Evolutionary conservation across 768 basidiomycete genomes (phyloP).

Genomic region (Amanita inopinata): DNA sequence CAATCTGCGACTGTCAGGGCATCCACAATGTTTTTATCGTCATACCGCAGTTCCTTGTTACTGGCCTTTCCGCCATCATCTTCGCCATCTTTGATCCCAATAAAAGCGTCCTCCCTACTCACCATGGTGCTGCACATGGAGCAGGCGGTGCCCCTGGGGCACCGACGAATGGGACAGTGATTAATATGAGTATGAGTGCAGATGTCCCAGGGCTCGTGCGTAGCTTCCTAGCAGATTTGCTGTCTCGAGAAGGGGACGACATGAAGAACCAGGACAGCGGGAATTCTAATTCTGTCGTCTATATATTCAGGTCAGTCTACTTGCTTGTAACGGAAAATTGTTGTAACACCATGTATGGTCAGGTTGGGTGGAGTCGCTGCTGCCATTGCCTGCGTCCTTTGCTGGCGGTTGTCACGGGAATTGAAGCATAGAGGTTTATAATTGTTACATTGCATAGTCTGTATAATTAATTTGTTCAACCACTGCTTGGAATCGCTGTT

Average conservation of each 20-base stretch:
- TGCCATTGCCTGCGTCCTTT: slow-evolving; percentile 20
- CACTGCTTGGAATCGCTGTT: too few relatives aligned
- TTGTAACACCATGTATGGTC: slow-evolving; percentile 4
- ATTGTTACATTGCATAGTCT: not conserved
- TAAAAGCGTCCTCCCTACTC: slow-evolving; percentile 31
- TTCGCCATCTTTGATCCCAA: slow-evolving; percentile 78
- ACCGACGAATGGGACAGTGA: slow-evolving; percentile 10
- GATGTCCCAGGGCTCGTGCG: too few relatives aligned
- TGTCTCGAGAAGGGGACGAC: slow-evolving; percentile 4
- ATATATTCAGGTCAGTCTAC: slow-evolving; percentile 60
- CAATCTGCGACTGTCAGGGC: slow-evolving; percentile 38
- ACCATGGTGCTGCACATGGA: slow-evolving; percentile 15
- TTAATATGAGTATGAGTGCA: not conserved
- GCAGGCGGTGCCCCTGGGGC: not conserved
- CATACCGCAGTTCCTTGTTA: slow-evolving; percentile 89
- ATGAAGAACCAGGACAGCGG: slow-evolving; percentile 11
- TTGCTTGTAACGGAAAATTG: not conserved
- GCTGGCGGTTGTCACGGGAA: slow-evolving; percentile 21
- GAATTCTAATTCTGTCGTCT: slow-evolving; percentile 60
- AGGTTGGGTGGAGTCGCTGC: slow-evolving; percentile 39
- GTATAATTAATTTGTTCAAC: not conserved
- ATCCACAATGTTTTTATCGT: slow-evolving; percentile 95
- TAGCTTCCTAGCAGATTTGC: slow-evolving; percentile 4
- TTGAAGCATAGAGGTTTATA: slow-evolving; percentile 16
- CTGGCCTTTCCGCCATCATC: slow-evolving; percentile 73